Evolutionary conservation across 129 eudicot species (phyloP), one percentile per base, ranked within the genome.

Genomic region (Helianthus tuberosus): DNA sequence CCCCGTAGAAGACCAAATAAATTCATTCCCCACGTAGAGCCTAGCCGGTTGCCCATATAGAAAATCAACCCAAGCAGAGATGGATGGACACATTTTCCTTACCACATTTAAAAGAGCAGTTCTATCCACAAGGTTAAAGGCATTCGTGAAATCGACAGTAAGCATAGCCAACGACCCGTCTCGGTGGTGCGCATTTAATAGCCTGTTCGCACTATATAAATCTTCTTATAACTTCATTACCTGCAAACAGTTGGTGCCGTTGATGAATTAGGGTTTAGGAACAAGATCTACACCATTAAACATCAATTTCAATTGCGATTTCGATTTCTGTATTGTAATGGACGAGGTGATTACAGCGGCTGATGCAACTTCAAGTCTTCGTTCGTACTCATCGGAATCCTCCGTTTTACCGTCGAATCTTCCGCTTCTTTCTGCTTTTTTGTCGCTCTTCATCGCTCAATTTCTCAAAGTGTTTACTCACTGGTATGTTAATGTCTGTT

Each of bases 381-480:
- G 92, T 36, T 72, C 82, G 3, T 80, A 77, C 68, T 78, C 96
- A 38, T 76, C 88, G 48, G 77, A 85, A 57, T 64, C 80, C 46
- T 74, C 84, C 71, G 75, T 76, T 73, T 16, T 77, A 27, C 91
- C 91, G 10, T 73, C 87, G 23, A 91, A 91, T 71, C 69, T 91
- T 36, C 90, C 97, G 20, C 89, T 91, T 52, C 73, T 89, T 60
- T 72, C 91, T 35, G 96, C 97, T 48, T 83, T 91, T 69, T 77
- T 91, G 44, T 89, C 97, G 0, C 55, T 87, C 38, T 80, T 89
- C 46, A 73, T 91, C 29, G 97, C 96, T 65, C 97, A 91, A 78
- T 91, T 91, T 79, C 96, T 91, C 66, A 91, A 91, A 83, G 86
- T 87, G 68, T 84, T 91, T 62, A 91, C 96, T 20, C 78, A 88